Evolutionary conservation across 345 rosid genomes (phyloP).

Genomic region (Syzygium aromaticum): DNA sequence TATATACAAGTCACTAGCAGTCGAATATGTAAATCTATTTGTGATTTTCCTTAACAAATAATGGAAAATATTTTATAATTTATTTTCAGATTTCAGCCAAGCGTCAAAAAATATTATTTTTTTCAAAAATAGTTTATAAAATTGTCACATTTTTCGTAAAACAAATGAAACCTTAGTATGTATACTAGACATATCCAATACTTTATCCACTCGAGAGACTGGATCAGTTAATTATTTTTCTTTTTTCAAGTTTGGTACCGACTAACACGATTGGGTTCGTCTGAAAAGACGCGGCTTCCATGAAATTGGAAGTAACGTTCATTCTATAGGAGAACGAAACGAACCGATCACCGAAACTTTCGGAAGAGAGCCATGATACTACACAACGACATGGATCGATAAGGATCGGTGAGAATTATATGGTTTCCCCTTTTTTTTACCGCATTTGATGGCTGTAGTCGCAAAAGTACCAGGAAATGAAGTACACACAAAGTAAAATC

Average conservation of each 20-base stretch:
- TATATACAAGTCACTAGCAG: no score
- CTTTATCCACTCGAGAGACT: background rate
- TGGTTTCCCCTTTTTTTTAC: background rate
- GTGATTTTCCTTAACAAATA: no score
- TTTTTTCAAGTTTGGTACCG: accelerated
- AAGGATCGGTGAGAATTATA: accelerated
- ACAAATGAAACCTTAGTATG: background rate
- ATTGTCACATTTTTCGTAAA: no score
- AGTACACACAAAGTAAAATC: background rate
- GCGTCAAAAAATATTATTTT: no score
- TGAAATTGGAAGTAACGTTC: background rate
- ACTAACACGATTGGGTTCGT: accelerated
- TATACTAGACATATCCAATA: no score
- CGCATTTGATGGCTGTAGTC: background rate
- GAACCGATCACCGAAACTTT: accelerated
- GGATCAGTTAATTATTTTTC: background rate
- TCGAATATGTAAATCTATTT: no score
- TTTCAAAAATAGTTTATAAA: no score
- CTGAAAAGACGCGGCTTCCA: accelerated
- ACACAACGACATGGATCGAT: background rate
- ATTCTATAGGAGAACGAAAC: accelerated
- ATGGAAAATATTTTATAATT: no score
- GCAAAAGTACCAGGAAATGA: background rate
- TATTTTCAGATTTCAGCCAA: no score
- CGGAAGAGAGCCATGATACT: background rate